These are phyloP conservation scores for Dendrocalamus sinicus DNA, from an alignment of 176 grass and related monocot genomes.

Conservation along the genomic window DNA sequence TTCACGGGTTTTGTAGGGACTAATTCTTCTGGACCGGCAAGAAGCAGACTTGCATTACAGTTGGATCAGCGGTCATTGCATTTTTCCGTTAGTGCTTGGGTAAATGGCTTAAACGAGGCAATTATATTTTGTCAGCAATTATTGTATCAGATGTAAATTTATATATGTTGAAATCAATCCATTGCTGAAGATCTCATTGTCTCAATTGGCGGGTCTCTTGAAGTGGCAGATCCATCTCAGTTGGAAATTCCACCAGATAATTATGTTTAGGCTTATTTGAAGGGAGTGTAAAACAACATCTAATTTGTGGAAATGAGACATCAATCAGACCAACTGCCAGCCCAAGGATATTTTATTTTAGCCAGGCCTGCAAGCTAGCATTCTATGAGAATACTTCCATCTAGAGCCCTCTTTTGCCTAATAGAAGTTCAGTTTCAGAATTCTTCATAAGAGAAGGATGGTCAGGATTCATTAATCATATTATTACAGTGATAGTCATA, in stretches of 20 bases:
- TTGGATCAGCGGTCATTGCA: constrained; percentile 81
- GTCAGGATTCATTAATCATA: constrained; percentile 23
- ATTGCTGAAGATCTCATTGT: background rate
- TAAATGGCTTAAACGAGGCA: constrained; percentile 48
- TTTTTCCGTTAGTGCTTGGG: constrained; percentile 93
- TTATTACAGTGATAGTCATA: constrained; percentile 15
- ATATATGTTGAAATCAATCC: constrained; percentile 9
- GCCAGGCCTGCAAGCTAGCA: background rate
- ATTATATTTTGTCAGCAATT: constrained; percentile 28
- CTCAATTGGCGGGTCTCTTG: background rate
- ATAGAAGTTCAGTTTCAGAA: constrained; percentile 11
- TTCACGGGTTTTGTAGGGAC: constrained; percentile 55
- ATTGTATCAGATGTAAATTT: constrained; percentile 25
- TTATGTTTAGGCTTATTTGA: constrained; percentile 9
- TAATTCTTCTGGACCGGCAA: constrained; percentile 46
- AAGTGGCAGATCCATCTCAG: constrained; percentile 12
- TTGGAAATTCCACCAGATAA: background rate
- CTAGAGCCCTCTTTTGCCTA: constrained; percentile 24
- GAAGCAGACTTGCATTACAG: constrained; percentile 55
- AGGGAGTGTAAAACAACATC: background rate
- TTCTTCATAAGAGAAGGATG: background rate
- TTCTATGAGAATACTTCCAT: constrained; percentile 28
- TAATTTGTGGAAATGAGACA: constrained; percentile 24
- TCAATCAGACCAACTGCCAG: background rate
- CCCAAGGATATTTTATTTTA: constrained; percentile 8